Evolutionary conservation across 2,329 filamentous ascomycete species (phyloP).

Genomic region (Botrytis paeoniae): DNA sequence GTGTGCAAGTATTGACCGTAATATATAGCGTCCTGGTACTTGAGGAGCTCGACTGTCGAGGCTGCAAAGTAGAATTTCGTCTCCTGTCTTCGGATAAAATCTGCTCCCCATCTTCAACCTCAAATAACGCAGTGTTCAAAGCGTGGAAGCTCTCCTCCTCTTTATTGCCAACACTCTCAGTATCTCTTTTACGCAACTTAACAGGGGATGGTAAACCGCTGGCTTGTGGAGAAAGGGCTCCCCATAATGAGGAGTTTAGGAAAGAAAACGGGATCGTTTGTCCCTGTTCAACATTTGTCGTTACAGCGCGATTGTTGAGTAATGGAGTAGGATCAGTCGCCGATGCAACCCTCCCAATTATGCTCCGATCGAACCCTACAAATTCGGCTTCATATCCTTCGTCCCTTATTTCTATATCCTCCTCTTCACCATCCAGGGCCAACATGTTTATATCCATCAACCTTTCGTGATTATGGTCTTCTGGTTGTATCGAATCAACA

Average conservation of each 20-base stretch:
- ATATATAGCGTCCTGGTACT: conserved; percentile 58
- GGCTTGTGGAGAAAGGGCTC: conserved; percentile 40
- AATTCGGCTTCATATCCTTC: conserved; percentile 60
- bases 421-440: conserved; percentile 34
- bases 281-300: conserved; percentile 61
- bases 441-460: conserved; percentile 40
- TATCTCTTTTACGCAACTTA: conserved; percentile 25
- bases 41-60: conserved; percentile 25
- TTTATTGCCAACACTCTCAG: conserved; percentile 22
- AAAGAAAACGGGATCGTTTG: conserved; percentile 63
- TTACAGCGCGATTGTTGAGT: conserved; percentile 62
- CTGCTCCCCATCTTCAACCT: conserved; percentile 1
- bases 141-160: conserved; percentile 14
- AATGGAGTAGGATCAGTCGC: conserved; percentile 47
- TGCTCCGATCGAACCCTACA: conserved; percentile 55
- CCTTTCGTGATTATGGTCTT: conserved; percentile 48
- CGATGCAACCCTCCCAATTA: conserved; percentile 59
- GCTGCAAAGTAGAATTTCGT: conserved; percentile 17
- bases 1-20: conserved; percentile 80
- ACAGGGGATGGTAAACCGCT: conserved; percentile 39
- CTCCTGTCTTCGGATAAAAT: not conserved
- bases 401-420: conserved; percentile 37
- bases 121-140: conserved; percentile 11
- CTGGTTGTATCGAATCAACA: conserved; percentile 42
- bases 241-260: conserved; percentile 52